Conservation (phyloP, 176 grass and related monocot species). For the Dactylis glomerata region DNA sequence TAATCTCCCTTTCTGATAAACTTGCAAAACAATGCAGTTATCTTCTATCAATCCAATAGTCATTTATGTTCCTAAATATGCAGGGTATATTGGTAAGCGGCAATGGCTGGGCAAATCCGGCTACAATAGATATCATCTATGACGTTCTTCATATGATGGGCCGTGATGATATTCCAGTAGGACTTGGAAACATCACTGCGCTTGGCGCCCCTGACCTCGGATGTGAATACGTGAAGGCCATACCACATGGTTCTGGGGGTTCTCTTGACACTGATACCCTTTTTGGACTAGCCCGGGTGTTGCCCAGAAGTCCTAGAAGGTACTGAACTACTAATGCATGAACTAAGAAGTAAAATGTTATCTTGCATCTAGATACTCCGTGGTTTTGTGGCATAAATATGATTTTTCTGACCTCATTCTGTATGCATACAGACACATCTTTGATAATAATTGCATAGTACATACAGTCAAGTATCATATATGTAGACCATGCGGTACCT, state of each 20-base stretch:
- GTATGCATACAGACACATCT: not conserved
- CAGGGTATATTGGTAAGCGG: slow-evolving; percentile 67
- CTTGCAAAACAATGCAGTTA: not conserved
- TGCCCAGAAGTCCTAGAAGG: slow-evolving; percentile 71
- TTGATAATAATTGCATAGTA: not conserved
- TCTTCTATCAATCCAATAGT: not conserved
- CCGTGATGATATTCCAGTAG: slow-evolving; percentile 70
- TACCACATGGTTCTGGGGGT: slow-evolving; percentile 67
- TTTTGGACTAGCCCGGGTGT: slow-evolving; percentile 51
- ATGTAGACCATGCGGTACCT: not conserved
- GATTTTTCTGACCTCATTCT: not conserved
- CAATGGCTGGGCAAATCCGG: slow-evolving; percentile 68
- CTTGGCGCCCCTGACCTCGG: slow-evolving; percentile 42
- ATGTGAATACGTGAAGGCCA: slow-evolving; percentile 53
- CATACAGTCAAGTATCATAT: not conserved
- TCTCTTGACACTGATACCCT: slow-evolving; percentile 67
- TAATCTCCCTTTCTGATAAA: not conserved
- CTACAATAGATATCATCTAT: slow-evolving; percentile 68
- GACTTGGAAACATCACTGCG: slow-evolving; percentile 57
- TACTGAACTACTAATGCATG: slow-evolving; percentile 26
- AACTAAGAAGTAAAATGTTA: not conserved
- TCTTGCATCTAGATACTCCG: not conserved
- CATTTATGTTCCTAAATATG: slow-evolving; percentile 14
- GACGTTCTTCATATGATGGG: slow-evolving; percentile 84
- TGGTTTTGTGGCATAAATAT: not conserved